Evolutionary conservation across 345 rosid species (phyloP), one percentile per base, ranked within the genome.

Genomic region (Pugionium dolabratum): DNA sequence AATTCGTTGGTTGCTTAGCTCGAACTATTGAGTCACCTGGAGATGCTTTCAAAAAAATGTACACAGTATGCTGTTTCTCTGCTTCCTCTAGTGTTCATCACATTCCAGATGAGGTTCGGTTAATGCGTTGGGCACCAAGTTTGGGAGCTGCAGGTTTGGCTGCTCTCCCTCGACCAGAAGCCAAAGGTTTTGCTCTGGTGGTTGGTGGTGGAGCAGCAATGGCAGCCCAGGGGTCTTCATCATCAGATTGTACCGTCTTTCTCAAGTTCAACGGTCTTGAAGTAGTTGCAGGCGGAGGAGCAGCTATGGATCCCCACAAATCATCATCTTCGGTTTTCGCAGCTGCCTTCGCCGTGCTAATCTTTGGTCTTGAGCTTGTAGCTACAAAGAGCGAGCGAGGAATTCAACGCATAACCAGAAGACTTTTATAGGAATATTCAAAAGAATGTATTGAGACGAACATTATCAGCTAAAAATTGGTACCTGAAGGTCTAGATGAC

Each of bases 231-330:
- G 96, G 96, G 54, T 94, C 98, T 55, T 89, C 87, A 44, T 86
- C 91, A 29, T 85, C 85, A 44, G 76, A 61, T 30, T 79, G 34
- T 40, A 76, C 75, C 35, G 88, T 62, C 52, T 63, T 69, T 73
- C 82, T 94, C 41, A 76, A 75, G 71, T 78, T 90, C 81, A 88
- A 76, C 39, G 96, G 83, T 74, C 79, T 88, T 29, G 90, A 86
- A 32, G 78, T 26, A 6, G 86, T 79, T 71, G 76, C 85, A 28
- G 99, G 97, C 11, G 82, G 76, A 67, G 97, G 84, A 11, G 96
- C 95, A 41, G 99, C 97, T 49, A 94, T 84, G 32, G 97, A 81
- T 64, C 99, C 93, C 99, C 99, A 94, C 67, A 94, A 78, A 77
- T 94, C 97, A 72, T 85, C 95, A 33, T 86, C 97, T 70, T 90